Base-by-base conservation (phyloP, 345 rosid species). In the Populus davidiana region DNA sequence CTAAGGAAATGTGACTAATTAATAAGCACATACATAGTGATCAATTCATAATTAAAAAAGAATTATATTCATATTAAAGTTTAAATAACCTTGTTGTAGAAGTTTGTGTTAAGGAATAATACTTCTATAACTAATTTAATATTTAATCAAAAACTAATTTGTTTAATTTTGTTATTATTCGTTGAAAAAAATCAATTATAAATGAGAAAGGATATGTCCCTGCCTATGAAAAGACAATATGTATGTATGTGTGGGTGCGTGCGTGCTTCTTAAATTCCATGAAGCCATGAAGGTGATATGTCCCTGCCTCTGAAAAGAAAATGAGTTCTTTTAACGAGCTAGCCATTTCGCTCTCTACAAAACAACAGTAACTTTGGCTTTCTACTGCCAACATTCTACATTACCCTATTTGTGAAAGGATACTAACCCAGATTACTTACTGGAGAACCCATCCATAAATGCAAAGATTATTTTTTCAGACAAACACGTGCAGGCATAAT, bases 401-500 rank as follows among this genome's bases (percentile, higher is more conserved):
- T 59, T 59, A 59, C 64, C 16, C 29, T 23, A 59, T 59, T 59
- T n/a, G 16, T 23, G 64, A 59, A 10, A 59, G 64, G 29, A 25
- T 23, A 9, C 64, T 29, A 23, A 11, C 12, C 16, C 64, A 59
- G 64, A 59, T n/a, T 59, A 59, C 14, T n/a, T 59, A 59, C 14
- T 23, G 11, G 4, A 10, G 29, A 59, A 23, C 64, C 64, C 29
- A 59, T 23, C 29, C 64, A 23, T 59, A 10, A 23, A 23, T 59
- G 64, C 64, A 59, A 59, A n/a, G 64, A 23, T 8, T 59, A 10
- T 59, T 59, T 59, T 21, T 10, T 5, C 50, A 59, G 64, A 59
- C 5, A 54, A 66, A 36, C 77, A 54, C 47, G 78, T 54, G 21
- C 74, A 77, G 68, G 63, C 52, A 61, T n/a, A 25, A 25, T 25